phyloP scores from a whole-genome alignment of 129 eudicot genomes.

The Saussurea involucrata region DNA sequence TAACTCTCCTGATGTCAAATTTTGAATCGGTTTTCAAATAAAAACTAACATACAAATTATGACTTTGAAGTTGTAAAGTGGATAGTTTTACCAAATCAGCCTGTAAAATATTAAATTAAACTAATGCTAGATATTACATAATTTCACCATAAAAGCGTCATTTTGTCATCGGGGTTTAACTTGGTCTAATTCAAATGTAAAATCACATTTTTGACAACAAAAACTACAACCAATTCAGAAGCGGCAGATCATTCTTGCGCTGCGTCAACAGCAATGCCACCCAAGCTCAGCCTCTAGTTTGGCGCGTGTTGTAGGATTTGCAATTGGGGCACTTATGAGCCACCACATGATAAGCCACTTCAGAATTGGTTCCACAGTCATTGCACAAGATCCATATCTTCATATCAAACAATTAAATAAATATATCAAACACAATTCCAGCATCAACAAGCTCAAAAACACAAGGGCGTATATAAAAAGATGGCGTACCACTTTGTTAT shows the following conservation, averaged over 20 bases:
- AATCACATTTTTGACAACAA: background rate
- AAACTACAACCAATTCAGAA: background rate
- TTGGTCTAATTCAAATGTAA: too few relatives aligned
- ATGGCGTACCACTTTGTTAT: conserved; percentile 50
- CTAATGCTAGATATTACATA: too few relatives aligned
- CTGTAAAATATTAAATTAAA: too few relatives aligned
- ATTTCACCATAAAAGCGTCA: background rate
- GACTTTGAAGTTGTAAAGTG: background rate
- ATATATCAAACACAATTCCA: background rate
- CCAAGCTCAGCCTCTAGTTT: conserved; percentile 42
- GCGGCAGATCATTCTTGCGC: background rate
- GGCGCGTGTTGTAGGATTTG: conserved; percentile 90
- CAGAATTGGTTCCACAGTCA: conserved; percentile 66
- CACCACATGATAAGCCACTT: conserved; percentile 64
- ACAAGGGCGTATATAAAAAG: background rate
- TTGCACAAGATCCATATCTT: conserved; percentile 90
- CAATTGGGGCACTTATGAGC: conserved; percentile 82
- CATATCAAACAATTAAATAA: background rate
- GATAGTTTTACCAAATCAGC: background rate
- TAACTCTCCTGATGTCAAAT: background rate
- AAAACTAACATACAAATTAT: too few relatives aligned
- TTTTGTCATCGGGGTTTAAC: too few relatives aligned
- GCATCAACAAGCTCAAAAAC: conserved; percentile 9
- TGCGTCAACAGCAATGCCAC: background rate
- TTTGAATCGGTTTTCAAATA: background rate